Conservation (phyloP, 2,329 filamentous ascomycete genomes). For the Hypoxylon sp. region DNA sequence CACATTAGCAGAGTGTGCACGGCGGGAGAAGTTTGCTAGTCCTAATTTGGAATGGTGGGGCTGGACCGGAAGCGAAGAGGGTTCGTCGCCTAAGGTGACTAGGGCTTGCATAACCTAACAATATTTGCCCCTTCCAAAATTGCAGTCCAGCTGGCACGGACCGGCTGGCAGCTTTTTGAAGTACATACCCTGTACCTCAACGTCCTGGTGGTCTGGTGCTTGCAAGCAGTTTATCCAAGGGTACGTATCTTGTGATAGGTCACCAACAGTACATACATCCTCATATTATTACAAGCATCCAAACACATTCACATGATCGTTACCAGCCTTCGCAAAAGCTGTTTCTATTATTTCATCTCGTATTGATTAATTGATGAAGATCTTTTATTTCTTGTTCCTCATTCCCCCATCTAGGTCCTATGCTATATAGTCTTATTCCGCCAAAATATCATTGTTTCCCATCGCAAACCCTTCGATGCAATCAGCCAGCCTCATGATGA, state of each 20-base stretch:
- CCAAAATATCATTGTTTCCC: slow-evolving; percentile 1
- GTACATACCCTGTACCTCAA: too few species aligned
- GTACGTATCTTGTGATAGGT: slow-evolving; percentile 5
- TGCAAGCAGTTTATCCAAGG: too few species aligned
- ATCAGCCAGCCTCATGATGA: slow-evolving; percentile 5
- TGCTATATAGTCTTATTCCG: not conserved
- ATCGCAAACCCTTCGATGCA: slow-evolving; percentile 10
- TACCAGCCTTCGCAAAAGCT: not conserved
- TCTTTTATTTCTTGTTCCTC: not conserved
- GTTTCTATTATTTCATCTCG: not conserved
- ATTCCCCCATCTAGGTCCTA: not conserved
- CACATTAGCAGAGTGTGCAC: slow-evolving; percentile 50
- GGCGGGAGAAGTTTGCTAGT: slow-evolving; percentile 43
- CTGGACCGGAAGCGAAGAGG: slow-evolving; percentile 48
- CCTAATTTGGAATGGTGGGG: slow-evolving; percentile 48
- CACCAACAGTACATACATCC: not conserved
- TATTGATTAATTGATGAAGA: not conserved
- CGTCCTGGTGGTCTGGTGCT: too few species aligned
- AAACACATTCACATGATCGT: slow-evolving; percentile 12
- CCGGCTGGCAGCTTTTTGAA: not conserved
- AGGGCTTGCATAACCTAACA: slow-evolving; percentile 53
- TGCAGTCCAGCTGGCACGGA: slow-evolving; percentile 1
- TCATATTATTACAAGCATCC: not conserved
- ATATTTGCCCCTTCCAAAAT: slow-evolving; percentile 8
- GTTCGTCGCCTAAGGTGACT: slow-evolving; percentile 49